Conservation (phyloP, 2,329 filamentous ascomycete genomes). For the Alternaria novae-zelandiae region DNA sequence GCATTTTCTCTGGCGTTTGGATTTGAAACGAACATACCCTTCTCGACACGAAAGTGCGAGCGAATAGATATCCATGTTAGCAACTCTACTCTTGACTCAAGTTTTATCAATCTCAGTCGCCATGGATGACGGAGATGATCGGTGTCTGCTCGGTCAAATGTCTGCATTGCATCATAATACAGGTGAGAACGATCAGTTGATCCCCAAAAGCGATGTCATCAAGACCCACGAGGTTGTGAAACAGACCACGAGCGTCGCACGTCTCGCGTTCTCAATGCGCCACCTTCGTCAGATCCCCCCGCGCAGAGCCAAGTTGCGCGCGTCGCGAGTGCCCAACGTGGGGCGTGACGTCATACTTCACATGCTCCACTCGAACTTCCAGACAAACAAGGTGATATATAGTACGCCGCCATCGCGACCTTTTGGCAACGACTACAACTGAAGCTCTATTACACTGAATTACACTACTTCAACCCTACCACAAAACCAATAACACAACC, state of each 20-base stretch:
- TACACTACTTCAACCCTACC: not conserved
- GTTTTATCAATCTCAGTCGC: not conserved
- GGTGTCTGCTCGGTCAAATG: not conserved
- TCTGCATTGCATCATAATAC: conserved; percentile 4
- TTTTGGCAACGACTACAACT: not conserved
- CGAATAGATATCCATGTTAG: not conserved
- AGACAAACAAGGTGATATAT: conserved; percentile 8
- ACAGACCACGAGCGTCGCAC: not conserved
- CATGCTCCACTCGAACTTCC: not conserved
- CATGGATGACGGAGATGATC: not conserved
- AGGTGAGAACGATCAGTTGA: not conserved
- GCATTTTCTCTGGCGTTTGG: conserved; percentile 4
- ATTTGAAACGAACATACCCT: conserved; percentile 3
- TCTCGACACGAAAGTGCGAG: not conserved
- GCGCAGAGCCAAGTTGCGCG: conserved; percentile 5
- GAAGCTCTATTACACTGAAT: not conserved
- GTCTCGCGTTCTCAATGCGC: conserved; percentile 1
- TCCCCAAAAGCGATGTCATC: not conserved
- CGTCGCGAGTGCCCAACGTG: conserved; percentile 5
- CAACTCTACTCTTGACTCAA: not conserved
- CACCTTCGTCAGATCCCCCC: conserved; percentile 13
- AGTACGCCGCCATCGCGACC: not conserved
- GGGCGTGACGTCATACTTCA: conserved; percentile 18
- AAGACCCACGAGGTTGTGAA: not conserved
- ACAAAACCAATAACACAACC: conserved; percentile 25